Evolutionary conservation across 345 rosid species (phyloP).

Genomic region (Eucalyptus lansdowneana): DNA sequence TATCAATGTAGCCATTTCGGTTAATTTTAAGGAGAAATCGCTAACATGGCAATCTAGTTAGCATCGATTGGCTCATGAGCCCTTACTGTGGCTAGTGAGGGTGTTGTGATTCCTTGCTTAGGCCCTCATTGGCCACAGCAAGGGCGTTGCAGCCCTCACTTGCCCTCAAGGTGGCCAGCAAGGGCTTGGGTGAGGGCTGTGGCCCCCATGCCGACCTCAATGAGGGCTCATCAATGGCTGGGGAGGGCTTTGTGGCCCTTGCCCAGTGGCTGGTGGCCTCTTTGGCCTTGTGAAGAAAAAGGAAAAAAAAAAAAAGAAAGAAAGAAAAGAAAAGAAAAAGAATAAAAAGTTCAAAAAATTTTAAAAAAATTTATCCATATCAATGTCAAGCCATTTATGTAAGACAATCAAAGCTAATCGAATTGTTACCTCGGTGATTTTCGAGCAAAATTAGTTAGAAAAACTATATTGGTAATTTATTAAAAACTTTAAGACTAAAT

Average conservation of each 20-base stretch:
- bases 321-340: neutral
- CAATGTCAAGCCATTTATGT: accelerated
- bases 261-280: accelerated
- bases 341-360: neutral
- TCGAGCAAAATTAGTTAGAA: accelerated
- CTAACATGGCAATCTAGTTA: accelerated
- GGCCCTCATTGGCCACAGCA: accelerated
- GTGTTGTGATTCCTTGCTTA: too few relatives aligned
- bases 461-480: neutral
- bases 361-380: neutral
- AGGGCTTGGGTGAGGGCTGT: too few relatives aligned
- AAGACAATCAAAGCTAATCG: accelerated
- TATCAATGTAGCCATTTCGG: accelerated
- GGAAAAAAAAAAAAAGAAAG: too few relatives aligned
- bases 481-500: accelerated
- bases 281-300: neutral
- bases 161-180: accelerated
- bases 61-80: too few relatives aligned
- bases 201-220: accelerated
- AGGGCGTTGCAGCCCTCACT: accelerated
- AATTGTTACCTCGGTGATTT: accelerated
- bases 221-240: accelerated
- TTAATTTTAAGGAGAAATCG: accelerated
- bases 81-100: too few relatives aligned
- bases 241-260: accelerated